phyloP scores from a whole-genome alignment of 768 basidiomycete genomes.

The Psilocybe tampanensis region DNA sequence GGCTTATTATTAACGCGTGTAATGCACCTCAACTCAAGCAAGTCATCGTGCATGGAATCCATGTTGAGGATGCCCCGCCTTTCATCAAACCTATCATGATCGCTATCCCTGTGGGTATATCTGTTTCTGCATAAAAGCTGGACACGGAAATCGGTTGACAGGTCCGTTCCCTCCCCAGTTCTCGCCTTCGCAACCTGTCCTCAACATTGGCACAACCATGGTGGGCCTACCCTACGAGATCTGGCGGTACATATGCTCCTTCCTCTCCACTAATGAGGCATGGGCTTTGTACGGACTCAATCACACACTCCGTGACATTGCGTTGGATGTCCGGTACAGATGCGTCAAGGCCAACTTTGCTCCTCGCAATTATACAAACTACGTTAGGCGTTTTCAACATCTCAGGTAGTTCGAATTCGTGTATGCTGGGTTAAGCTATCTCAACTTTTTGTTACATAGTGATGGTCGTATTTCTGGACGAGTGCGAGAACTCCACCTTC shows the following conservation, averaged over 20 bases:
- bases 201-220: too few relatives aligned
- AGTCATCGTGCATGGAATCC: neutral
- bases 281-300: neutral
- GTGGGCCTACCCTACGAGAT: neutral
- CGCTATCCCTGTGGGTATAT: too few relatives aligned
- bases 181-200: too few relatives aligned
- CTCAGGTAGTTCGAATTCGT: neutral
- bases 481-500: neutral
- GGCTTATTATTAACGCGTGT: neutral
- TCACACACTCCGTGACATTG: neutral
- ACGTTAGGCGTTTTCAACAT: neutral
- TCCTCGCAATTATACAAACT: neutral
- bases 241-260: neutral
- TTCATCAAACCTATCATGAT: too few relatives aligned
- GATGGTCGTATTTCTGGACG: neutral
- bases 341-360: neutral
- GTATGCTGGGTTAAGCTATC: neutral
- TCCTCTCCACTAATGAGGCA: neutral
- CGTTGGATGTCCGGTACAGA: neutral
- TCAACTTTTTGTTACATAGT: neutral
- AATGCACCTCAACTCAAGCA: too few relatives aligned
- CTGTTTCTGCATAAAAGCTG: too few relatives aligned
- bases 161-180: too few relatives aligned
- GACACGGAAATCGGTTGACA: neutral
- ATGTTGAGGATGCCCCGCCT: too few relatives aligned